Percentiles rank a stretch among this genome's conserved stretches.
Evolutionary conservation across 1,284 basidiomycete genomes (phyloP).

Genomic region (Cerrena zonata): DNA sequence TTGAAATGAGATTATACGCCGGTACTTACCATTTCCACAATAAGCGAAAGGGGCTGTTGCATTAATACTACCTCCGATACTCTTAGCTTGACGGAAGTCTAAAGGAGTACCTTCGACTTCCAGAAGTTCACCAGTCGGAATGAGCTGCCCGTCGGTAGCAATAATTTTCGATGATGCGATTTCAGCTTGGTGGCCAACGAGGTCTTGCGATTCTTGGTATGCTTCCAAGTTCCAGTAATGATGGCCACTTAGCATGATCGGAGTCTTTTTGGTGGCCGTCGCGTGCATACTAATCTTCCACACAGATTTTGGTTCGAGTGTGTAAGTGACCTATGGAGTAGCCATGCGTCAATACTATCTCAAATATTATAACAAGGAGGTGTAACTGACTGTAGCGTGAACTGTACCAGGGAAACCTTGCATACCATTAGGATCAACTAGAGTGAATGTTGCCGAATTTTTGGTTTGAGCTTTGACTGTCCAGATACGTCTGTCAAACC

Average conservation of each 20-base stretch:
- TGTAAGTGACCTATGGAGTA: conserved; percentile 31
- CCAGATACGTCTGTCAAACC: conserved; percentile 35
- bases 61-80: conserved; percentile 36
- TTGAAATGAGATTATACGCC: background rate
- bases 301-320: conserved; percentile 22
- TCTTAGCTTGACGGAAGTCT: conserved; percentile 40
- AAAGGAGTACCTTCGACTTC: conserved; percentile 35
- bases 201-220: conserved; percentile 38
- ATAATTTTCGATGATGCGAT: conserved; percentile 37
- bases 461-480: conserved; percentile 30
- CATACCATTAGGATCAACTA: conserved; percentile 38
- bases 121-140: conserved; percentile 39
- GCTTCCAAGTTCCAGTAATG: conserved; percentile 47
- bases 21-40: conserved; percentile 38
- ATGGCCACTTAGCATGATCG: conserved; percentile 41
- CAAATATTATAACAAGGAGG: too few species aligned
- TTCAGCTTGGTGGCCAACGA: conserved; percentile 35
- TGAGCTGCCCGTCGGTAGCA: conserved; percentile 37
- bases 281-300: conserved; percentile 40
- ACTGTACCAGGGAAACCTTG: conserved; percentile 45
- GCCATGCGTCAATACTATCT: too few species aligned
- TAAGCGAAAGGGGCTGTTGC: conserved; percentile 30
- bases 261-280: conserved; percentile 35
- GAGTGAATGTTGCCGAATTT: conserved; percentile 34
- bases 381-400: conserved; percentile 27